Base-by-base conservation (phyloP, 257 asterid genomes). In the Paraleonurus japonicus region DNA sequence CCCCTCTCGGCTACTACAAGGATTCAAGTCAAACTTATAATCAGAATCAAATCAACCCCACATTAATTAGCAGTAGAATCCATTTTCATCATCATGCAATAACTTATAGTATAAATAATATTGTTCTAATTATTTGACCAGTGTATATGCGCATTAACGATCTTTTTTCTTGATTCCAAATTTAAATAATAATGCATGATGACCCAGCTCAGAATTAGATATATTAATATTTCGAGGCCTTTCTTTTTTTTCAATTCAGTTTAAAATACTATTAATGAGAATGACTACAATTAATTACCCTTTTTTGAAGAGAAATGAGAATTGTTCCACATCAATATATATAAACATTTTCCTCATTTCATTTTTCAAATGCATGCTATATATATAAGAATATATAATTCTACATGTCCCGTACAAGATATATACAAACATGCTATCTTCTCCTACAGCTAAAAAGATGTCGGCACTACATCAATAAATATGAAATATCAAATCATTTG, bases 1-100 rank as follows among this genome's bases (percentile, higher is more conserved):
- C 15, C 82, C 87, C 68, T 91, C 96, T 79, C 95, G 78, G 78
- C 86, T 76, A 73, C 97, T 87, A 73, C 54, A 67, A 74, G 80
- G 1, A 53, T 9, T 17, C 43, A 35, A 7, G 12, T 12, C n/a
- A 39, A 39, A 11, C 9, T 35, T 7, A 28, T 28, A 41, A 41
- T 41, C 50, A 41, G 16, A 41, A 41, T 41, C 5, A 47, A 5
- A 41, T 41, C 5, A 47, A 5, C 20, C 22, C 10, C 54, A 47
- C 54, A 47, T 47, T 16, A n/a, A 47, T 47, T 16, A n/a, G 2
- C 48, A 41, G n/a, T 11, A 41, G 9, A 41, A 37, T 37, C n/a
- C n/a, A n/a, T n/a, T n/a, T n/a, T n/a, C 45, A 32, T 4, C 9
- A 32, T 32, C 1, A 32, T 32, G 9, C n/a, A n/a, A n/a, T 6